phyloP scores from a whole-genome alignment of 78 protist species.

The Guillardia theta region DNA sequence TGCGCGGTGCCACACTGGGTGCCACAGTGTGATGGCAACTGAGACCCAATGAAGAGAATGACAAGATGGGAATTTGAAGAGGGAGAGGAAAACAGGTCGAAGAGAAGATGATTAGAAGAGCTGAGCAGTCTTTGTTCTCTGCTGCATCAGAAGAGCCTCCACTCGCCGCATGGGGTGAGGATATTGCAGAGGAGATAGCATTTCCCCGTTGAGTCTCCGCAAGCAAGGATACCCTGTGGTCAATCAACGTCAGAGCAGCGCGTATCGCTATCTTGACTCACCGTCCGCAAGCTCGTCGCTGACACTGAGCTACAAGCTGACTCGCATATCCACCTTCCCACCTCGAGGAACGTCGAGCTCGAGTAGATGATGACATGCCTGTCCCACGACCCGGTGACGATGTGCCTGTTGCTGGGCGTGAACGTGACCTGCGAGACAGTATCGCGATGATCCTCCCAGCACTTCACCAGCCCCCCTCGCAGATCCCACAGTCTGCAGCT shows the following conservation, averaged over 20 bases:
- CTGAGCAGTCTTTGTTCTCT: no score
- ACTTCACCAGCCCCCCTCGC: not conserved
- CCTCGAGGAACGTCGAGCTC: not conserved
- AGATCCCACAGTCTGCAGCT: not conserved
- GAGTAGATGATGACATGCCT: not conserved
- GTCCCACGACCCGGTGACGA: not conserved
- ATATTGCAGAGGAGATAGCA: not conserved
- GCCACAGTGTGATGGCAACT: no score
- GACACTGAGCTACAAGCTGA: not conserved
- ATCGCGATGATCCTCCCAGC: not conserved
- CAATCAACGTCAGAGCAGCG: not conserved
- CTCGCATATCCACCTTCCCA: not conserved
- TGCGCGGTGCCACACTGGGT: no score
- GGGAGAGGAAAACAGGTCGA: no score
- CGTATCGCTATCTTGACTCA: not conserved
- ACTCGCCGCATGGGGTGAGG: not conserved
- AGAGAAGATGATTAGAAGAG: no score
- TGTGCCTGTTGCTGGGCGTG: not conserved
- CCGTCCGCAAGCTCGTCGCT: not conserved
- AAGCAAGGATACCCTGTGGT: not conserved
- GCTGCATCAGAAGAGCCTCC: not conserved
- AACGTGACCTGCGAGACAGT: not conserved
- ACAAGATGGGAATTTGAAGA: no score
- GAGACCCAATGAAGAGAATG: no score
- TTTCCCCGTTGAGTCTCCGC: not conserved